phyloP scores from a whole-genome alignment of 352 stramenopile species.

The Phytophthora fragariae region DNA sequence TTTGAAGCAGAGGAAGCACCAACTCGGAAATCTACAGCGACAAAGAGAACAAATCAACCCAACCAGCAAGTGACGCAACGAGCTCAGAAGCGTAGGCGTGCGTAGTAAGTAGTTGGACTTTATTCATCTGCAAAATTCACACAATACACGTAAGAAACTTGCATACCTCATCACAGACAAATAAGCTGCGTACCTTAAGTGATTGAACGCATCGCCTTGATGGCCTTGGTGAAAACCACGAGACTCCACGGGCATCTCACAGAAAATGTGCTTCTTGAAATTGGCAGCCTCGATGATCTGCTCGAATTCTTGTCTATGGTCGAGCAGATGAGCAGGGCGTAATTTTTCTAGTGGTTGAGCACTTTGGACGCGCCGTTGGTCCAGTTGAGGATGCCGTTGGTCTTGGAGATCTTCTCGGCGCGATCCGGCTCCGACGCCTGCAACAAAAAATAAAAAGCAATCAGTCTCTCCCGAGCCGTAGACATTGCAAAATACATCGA shows the following conservation, averaged over 20 bases:
- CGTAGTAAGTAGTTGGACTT: too few species aligned
- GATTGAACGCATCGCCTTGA: constrained; percentile 46
- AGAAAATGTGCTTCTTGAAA: constrained; percentile 96
- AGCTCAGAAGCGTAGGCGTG: too few species aligned
- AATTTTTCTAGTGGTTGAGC: constrained; percentile 92
- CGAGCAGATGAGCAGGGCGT: constrained; percentile 97
- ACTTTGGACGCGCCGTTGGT: constrained; percentile 90
- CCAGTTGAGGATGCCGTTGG: constrained; percentile 68
- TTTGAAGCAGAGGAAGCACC: too few species aligned
- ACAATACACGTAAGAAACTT: too few species aligned
- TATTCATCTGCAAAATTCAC: too few species aligned
- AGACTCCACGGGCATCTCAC: constrained; percentile 96
- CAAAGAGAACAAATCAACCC: too few species aligned
- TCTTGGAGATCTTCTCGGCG: constrained; percentile 46
- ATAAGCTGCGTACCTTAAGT: too few species aligned
- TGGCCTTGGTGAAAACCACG: constrained; percentile 58
- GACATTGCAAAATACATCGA: neutral
- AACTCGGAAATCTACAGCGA: too few species aligned
- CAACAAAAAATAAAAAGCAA: neutral
- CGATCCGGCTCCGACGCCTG: constrained; percentile 34
- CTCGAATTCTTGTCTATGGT: constrained; percentile 92
- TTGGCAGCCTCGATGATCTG: constrained; percentile 95
- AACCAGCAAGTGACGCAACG: too few species aligned
- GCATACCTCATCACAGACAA: too few species aligned
- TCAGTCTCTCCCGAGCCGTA: too few species aligned